Percentiles rank a stretch among this genome's conserved stretches.
These are phyloP conservation scores for Excoecaria agallocha DNA, from an alignment of 345 rosid species.

Conservation along the genomic window DNA sequence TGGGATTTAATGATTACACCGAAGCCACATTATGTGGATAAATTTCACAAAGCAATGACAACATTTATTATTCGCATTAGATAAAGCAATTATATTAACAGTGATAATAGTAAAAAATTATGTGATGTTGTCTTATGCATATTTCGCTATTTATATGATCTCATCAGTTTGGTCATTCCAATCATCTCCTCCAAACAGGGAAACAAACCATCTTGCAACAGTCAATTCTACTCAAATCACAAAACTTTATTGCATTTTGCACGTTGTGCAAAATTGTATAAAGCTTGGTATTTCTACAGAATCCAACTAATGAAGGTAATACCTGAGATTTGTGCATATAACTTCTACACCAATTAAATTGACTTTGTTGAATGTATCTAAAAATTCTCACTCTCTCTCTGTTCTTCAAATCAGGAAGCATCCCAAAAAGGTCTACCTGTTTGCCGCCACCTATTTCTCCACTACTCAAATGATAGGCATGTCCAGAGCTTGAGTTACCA, in stretches of 20 bases:
- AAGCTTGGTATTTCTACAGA: conserved; percentile 70
- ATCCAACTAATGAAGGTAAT: conserved; percentile 57
- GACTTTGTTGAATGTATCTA: conserved; percentile 10
- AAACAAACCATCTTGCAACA: conserved; percentile 59
- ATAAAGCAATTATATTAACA: not conserved
- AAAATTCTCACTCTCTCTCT: conserved; percentile 3
- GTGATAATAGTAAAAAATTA: not conserved
- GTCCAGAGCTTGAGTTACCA: conserved; percentile 56
- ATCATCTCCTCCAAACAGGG: conserved; percentile 42
- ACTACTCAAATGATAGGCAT: conserved; percentile 54
- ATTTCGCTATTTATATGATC: not conserved
- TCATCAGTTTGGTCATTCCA: conserved; percentile 5
- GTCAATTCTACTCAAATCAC: conserved; percentile 58
- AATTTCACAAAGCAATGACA: not conserved
- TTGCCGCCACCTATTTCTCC: conserved; percentile 72
- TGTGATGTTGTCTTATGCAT: not conserved
- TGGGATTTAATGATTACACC: not conserved
- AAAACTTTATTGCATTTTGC: conserved; percentile 57
- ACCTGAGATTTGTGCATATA: not conserved
- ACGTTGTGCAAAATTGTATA: conserved; percentile 59
- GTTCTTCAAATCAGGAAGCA: conserved; percentile 46
- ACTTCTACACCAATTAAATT: not conserved
- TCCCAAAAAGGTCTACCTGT: conserved; percentile 57
- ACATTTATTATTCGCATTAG: not conserved
- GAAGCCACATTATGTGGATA: not conserved